Evolutionary conservation across 208 protist genomes (phyloP).

Genomic region (Blastocrithidia nonstop): DNA sequence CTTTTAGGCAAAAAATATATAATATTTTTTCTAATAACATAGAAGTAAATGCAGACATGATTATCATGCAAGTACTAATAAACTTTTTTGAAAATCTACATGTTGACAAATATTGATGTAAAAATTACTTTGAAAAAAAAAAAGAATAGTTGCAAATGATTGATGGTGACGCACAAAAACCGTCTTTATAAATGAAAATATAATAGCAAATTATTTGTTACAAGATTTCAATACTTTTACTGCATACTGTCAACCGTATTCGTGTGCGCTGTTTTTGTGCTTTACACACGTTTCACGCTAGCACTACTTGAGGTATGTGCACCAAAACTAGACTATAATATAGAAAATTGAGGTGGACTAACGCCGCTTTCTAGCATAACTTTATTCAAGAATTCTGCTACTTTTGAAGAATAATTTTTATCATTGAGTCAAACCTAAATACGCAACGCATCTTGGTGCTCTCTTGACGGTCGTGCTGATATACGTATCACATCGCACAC

Average conservation of each 20-base stretch:
- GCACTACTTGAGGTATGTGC: too few species aligned
- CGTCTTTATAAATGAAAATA: too few species aligned
- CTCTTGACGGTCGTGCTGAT: constrained; percentile 37
- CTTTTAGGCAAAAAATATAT: not conserved
- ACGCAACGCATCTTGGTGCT: constrained; percentile 46
- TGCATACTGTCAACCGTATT: too few species aligned
- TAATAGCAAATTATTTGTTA: too few species aligned
- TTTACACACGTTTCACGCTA: too few species aligned
- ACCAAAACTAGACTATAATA: constrained; percentile 50
- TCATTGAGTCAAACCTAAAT: constrained; percentile 82
- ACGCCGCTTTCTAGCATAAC: constrained; percentile 32
- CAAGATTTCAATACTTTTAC: too few species aligned
- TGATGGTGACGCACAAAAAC: too few species aligned
- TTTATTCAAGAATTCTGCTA: constrained; percentile 26
- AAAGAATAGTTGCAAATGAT: too few species aligned
- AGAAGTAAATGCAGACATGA: too few species aligned
- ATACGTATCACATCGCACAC: constrained; percentile 81
- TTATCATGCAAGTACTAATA: constrained; percentile 70
- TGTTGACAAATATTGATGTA: not conserved
- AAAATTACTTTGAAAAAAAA: constrained; percentile 4
- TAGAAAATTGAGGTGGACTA: constrained; percentile 21
- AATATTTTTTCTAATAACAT: not conserved
- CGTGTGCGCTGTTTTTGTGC: too few species aligned
- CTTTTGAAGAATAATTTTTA: constrained; percentile 26
- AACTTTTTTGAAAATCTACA: constrained; percentile 5